Conservation (phyloP, 1,284 basidiomycete species). For the Hypsizygus ulmarius region DNA sequence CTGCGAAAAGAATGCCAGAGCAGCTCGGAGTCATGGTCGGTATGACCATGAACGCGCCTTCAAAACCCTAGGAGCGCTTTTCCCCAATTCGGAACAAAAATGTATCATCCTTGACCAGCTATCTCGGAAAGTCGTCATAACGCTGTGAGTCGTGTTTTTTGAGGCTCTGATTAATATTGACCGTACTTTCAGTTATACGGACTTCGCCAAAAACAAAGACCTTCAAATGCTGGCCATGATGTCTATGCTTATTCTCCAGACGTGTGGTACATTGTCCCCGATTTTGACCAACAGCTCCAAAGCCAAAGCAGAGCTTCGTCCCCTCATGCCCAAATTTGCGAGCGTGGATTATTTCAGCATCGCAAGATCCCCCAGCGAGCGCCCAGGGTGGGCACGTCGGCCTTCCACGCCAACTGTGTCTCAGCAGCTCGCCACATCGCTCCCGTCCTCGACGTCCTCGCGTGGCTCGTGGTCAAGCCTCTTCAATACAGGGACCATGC, state of each 20-base stretch:
- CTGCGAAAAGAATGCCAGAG: conserved; percentile 57
- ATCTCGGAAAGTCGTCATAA: conserved; percentile 37
- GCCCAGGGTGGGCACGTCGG: conserved; percentile 37
- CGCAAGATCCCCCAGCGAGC: conserved; percentile 30
- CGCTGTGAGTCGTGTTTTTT: conserved; percentile 38
- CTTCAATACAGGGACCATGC: conserved; percentile 60
- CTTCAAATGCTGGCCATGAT: conserved; percentile 83
- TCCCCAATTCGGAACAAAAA: conserved; percentile 31
- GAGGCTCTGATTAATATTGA: conserved; percentile 8
- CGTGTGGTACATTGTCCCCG: conserved; percentile 15
- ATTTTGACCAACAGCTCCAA: conserved; percentile 5
- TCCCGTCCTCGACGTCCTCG: conserved; percentile 50
- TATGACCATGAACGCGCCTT: conserved; percentile 77
- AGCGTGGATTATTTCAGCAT: conserved; percentile 50
- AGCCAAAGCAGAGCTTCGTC: conserved; percentile 2
- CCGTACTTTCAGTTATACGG: conserved; percentile 49
- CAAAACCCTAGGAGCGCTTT: conserved; percentile 54
- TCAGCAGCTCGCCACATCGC: conserved; percentile 30
- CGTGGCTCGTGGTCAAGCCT: conserved; percentile 75
- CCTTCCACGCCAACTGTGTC: conserved; percentile 35
- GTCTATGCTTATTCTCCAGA: conserved; percentile 63
- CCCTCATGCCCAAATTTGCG: conserved; percentile 20
- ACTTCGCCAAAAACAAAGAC: conserved; percentile 66
- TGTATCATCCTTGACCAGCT: conserved; percentile 26
- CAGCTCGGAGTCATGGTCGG: conserved; percentile 59